Conservation (phyloP, 2,329 filamentous ascomycete species). For the Fusarium cyanostomum region DNA sequence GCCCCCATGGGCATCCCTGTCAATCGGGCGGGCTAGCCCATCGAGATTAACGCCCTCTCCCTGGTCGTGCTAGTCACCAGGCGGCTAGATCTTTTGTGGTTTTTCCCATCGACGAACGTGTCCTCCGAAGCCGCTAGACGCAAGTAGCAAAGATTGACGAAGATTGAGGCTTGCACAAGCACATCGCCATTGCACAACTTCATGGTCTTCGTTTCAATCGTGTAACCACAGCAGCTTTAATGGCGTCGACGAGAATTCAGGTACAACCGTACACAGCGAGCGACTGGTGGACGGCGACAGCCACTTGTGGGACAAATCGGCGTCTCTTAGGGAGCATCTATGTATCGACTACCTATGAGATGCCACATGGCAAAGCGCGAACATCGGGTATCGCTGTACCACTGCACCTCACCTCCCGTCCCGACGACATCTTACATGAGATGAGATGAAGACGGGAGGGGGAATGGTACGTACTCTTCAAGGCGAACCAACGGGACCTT, state of each 20-base stretch:
- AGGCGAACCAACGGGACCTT: neutral
- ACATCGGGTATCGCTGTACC: conserved; percentile 3
- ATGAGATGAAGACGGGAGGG: conserved; percentile 8
- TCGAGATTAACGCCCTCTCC: conserved; percentile 26
- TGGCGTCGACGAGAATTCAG: neutral
- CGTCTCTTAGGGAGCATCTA: neutral
- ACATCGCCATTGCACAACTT: conserved; percentile 6
- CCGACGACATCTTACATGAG: neutral
- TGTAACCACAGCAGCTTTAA: conserved; percentile 4
- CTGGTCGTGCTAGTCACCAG: conserved; percentile 20
- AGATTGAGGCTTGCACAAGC: conserved; percentile 11
- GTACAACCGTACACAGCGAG: conserved; percentile 5
- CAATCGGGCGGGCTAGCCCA: conserved; percentile 10
- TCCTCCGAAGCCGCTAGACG: conserved; percentile 16
- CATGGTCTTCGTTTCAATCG: conserved; percentile 22
- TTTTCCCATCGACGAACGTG: conserved; percentile 23
- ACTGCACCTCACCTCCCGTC: conserved; percentile 13
- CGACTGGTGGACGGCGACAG: neutral
- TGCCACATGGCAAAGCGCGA: conserved; percentile 33
- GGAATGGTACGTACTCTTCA: conserved; percentile 10
- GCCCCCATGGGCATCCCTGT: conserved; percentile 11
- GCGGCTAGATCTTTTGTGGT: conserved; percentile 32
- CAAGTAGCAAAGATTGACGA: conserved; percentile 34
- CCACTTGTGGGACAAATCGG: neutral
- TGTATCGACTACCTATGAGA: conserved; percentile 1